Evolutionary conservation across 2,329 filamentous ascomycete species (phyloP), one percentile per base, ranked within the genome.

Genomic region (Penicillium sp.): DNA sequence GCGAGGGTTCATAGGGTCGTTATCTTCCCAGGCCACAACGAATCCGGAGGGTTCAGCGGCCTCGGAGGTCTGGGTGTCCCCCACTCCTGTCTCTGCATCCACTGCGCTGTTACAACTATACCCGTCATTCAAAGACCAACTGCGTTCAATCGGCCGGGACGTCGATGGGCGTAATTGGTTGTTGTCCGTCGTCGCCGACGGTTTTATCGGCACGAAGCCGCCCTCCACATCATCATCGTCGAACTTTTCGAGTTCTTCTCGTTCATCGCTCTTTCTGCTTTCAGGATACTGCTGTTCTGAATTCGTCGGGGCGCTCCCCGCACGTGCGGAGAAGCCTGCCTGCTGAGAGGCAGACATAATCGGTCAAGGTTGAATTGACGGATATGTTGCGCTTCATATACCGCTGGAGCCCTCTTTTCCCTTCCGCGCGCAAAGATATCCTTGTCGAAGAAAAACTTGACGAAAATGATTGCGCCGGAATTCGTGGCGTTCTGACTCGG

Each of bases 1-100:
- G 62, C 90, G 86, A 0, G 93, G 93, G 69, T 89, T 91, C 76
- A 87, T 74, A 0, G 90, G 89, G 73, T 97, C 93, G 52, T 82
- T 78, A 61, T 92, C 87, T 45, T 94, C 90, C 85, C 91, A 97
- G 7, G 77, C 77, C 21, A 98, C 92, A 64, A 92, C 85, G 69
- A 87, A 93, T 2, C 64, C 66, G 61, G 71, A 64, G 2, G 60
- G 69, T 29, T 64, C 70, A 41, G 64, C 70, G 11, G 63, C 65
- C 50, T 70, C 71, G 13, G 64, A 58, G 8, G 54, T 59, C 46
- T 70, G 62, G 8, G 63, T 53, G 3, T 62, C 58, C 46, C 67
- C 49, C 41, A 66, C 68, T 26, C 60, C 51, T 45, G 69, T 61
- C 54, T 76, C 64, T 64, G 73, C 66, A 54, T 74, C 65, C 5